phyloP scores from a whole-genome alignment of 176 grass and related monocot genomes.

The Cenchrus americanus region DNA sequence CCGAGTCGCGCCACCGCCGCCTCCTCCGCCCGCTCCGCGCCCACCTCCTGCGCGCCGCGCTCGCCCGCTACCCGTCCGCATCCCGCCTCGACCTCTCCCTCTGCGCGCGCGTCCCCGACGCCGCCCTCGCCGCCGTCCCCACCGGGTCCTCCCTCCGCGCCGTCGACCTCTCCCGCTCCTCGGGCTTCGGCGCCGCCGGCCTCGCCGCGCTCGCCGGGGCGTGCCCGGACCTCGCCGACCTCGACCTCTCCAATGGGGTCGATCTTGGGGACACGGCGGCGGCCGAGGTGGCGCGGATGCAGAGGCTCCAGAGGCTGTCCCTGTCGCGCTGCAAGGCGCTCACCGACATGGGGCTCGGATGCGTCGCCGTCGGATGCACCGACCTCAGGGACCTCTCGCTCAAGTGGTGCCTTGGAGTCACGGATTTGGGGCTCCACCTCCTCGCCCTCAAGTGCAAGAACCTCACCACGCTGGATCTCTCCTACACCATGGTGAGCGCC shows the following conservation, averaged over 20 bases:
- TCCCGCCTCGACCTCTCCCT: conserved; percentile 67
- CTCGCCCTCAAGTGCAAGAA: conserved; percentile 75
- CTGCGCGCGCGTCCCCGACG: conserved; percentile 64
- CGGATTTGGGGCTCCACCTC: conserved; percentile 72
- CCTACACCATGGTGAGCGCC: conserved; percentile 71
- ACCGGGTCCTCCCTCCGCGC: conserved; percentile 22
- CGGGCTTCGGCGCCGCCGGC: conserved; percentile 54
- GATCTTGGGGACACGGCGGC: conserved; percentile 60
- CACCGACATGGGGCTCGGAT: conserved; percentile 81
- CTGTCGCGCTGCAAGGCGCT: conserved; percentile 68
- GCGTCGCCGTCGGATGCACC: conserved; percentile 74
- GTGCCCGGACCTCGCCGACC: conserved; percentile 53
- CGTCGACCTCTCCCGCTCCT: conserved; percentile 75
- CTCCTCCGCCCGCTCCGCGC: conserved; percentile 65
- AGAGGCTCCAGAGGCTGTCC: conserved; percentile 41
- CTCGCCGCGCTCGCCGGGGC: conserved; percentile 51
- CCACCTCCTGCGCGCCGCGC: conserved; percentile 51
- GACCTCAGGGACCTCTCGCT: conserved; percentile 73
- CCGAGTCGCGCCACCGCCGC: conserved; percentile 78
- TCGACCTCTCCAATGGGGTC: conserved; percentile 76
- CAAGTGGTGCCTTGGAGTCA: conserved; percentile 74
- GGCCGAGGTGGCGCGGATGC: conserved; percentile 49
- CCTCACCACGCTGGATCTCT: conserved; percentile 68
- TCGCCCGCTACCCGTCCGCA: conserved; percentile 55
- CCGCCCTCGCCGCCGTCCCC: conserved; percentile 35